A percentile compares a stretch with the other conserved stretches of the same genome.
These are phyloP conservation scores for Ganoderma meredithae DNA, from an alignment of 1,284 basidiomycete genomes.

Conservation along the genomic window DNA sequence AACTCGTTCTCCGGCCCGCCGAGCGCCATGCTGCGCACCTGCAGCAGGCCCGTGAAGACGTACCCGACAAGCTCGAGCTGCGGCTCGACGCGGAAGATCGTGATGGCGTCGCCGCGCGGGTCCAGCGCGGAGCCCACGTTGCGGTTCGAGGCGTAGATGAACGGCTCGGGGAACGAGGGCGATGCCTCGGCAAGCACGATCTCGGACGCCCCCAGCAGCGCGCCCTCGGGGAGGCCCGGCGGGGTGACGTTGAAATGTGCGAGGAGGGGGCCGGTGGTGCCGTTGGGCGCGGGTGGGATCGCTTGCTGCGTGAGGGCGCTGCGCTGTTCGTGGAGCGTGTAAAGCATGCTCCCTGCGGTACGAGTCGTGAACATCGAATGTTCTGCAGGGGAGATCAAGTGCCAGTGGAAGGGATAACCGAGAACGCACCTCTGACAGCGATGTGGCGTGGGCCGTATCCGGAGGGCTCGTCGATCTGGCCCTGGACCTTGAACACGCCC, in stretches of 20 bases:
- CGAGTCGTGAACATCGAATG: not conserved
- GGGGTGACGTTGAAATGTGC: constrained; percentile 65
- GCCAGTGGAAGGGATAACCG: not conserved
- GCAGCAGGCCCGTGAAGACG: constrained; percentile 68
- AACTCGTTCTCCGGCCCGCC: constrained; percentile 61
- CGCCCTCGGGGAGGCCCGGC: constrained; percentile 53
- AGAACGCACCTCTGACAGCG: constrained; percentile 54
- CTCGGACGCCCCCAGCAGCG: constrained; percentile 61
- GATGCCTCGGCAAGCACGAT: constrained; percentile 43
- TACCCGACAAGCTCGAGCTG: constrained; percentile 52
- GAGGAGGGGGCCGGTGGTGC: constrained; percentile 52
- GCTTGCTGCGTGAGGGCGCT: constrained; percentile 69
- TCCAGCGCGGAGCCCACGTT: constrained; percentile 44
- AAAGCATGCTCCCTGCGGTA: constrained; percentile 59
- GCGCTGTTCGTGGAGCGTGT: constrained; percentile 67
- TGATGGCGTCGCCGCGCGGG: constrained; percentile 47
- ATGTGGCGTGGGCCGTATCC: constrained; percentile 76
- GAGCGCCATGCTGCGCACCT: constrained; percentile 69
- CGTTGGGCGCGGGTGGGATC: constrained; percentile 57
- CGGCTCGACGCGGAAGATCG: constrained; percentile 42
- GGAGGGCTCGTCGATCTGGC: constrained; percentile 65
- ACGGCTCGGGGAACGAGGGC: constrained; percentile 42
- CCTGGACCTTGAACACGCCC: constrained; percentile 60
- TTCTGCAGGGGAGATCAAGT: no score
- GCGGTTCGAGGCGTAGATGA: constrained; percentile 50